Evolutionary conservation across 441 rosid species (phyloP).

Genomic region (Flueggea neowawraea): DNA sequence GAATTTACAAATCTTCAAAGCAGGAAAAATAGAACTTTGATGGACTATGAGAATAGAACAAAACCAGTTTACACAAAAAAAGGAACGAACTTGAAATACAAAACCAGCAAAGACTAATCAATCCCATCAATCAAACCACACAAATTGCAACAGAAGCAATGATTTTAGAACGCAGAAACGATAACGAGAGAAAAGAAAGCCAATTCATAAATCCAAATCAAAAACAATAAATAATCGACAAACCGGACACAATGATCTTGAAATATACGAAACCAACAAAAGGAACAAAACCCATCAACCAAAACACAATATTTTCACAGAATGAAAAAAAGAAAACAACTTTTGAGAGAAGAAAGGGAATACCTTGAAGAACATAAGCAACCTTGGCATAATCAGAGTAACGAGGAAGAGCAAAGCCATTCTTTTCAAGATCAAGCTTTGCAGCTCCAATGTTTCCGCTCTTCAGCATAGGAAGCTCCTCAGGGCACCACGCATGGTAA

Average conservation of each 20-base stretch:
- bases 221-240: too few species aligned
- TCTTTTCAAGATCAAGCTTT: conserved; percentile 66
- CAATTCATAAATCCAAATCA: background rate
- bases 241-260: too few species aligned
- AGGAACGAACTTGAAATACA: too few species aligned
- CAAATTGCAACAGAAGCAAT: too few species aligned
- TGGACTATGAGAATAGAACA: too few species aligned
- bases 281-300: background rate
- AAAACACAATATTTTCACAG: too few species aligned
- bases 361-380: conserved; percentile 92
- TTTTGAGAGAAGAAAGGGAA: background rate
- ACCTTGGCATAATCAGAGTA: conserved; percentile 84
- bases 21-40: too few species aligned
- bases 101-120: too few species aligned
- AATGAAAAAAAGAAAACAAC: too few species aligned
- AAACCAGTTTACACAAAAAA: too few species aligned
- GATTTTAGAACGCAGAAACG: background rate
- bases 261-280: background rate
- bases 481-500: conserved; percentile 74
- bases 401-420: conserved; percentile 78
- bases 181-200: background rate
- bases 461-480: conserved; percentile 70
- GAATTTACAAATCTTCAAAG: too few species aligned
- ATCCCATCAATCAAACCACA: too few species aligned
- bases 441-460: conserved; percentile 85